These are phyloP conservation scores for Linum usitatissimum DNA, from an alignment of 345 rosid species.

Conservation along the genomic window DNA sequence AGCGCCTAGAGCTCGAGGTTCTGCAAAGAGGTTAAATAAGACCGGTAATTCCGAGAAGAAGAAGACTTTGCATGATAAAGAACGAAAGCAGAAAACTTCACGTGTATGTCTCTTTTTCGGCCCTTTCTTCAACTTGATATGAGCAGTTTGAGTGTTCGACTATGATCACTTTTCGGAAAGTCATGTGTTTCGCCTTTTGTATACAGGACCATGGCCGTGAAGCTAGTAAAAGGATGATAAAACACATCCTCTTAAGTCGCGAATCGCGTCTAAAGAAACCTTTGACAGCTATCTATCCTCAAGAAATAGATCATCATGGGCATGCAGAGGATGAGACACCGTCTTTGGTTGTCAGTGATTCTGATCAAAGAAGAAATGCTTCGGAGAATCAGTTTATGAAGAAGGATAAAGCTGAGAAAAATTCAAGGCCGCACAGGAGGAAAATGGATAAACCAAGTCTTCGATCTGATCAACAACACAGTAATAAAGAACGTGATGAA, in stretches of 20 bases:
- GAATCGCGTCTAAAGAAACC: slow-evolving; percentile 26
- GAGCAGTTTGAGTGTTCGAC: background rate
- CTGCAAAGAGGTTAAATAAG: slow-evolving; percentile 38
- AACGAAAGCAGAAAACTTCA: slow-evolving; percentile 33
- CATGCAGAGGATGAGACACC: slow-evolving; percentile 20
- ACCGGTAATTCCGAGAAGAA: slow-evolving; percentile 49
- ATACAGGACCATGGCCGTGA: slow-evolving; percentile 34
- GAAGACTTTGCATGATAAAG: slow-evolving; percentile 40
- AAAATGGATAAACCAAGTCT: background rate
- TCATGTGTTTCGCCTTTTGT: slow-evolving; percentile 17
- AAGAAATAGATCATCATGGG: slow-evolving; percentile 27
- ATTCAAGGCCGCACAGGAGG: background rate
- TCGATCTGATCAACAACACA: background rate
- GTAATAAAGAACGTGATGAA: background rate
- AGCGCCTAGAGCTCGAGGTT: slow-evolving; percentile 28
- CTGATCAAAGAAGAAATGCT: background rate
- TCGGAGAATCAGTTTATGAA: background rate
- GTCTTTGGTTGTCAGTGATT: background rate
- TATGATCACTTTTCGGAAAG: slow-evolving; percentile 12
- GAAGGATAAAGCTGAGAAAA: background rate
- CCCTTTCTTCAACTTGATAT: background rate
- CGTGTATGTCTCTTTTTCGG: slow-evolving; percentile 28
- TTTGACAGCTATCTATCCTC: slow-evolving; percentile 23
- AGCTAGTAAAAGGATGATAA: slow-evolving; percentile 41
- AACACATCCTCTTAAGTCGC: slow-evolving; percentile 35